phyloP scores from a whole-genome alignment of 257 asterid species.

The Solanum clarkiae region DNA sequence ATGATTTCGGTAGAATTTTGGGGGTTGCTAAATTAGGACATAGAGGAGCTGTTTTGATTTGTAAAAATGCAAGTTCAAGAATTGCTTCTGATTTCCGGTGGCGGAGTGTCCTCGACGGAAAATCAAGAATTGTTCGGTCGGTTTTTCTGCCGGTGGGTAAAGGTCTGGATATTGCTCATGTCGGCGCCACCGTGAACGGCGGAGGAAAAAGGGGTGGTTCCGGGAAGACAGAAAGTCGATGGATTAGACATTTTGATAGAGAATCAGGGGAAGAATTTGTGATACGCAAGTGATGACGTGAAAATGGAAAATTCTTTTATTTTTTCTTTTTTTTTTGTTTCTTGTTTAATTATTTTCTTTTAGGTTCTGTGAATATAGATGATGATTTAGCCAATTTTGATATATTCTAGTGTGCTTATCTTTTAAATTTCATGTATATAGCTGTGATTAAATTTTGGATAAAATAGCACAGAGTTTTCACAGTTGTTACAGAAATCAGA shows the following conservation, averaged over 20 bases:
- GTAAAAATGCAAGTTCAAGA: constrained; percentile 58
- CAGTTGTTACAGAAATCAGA: background rate
- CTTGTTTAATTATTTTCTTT: background rate
- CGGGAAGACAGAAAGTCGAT: constrained; percentile 20
- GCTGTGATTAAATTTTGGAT: background rate
- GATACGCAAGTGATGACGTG: background rate
- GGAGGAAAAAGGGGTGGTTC: constrained; percentile 13
- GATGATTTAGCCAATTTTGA: background rate
- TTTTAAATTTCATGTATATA: background rate
- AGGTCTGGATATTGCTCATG: constrained; percentile 67
- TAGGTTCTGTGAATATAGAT: background rate
- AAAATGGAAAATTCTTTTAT: background rate
- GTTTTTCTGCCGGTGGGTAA: constrained; percentile 81
- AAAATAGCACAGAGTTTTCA: background rate
- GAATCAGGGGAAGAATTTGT: constrained; percentile 55
- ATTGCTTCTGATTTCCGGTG: constrained; percentile 43
- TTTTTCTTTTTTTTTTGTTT: background rate
- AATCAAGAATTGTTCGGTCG: constrained; percentile 52
- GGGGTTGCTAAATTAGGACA: constrained; percentile 51
- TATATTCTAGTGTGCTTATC: background rate
- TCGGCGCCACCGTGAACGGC: constrained; percentile 37
- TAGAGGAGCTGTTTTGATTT: constrained; percentile 67
- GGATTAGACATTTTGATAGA: constrained; percentile 50
- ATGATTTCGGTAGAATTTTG: constrained; percentile 32
- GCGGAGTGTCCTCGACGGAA: constrained; percentile 40